Evolutionary conservation across 2,329 filamentous ascomycete genomes (phyloP).

Genomic region (Aspergillus pseudotamarii): DNA sequence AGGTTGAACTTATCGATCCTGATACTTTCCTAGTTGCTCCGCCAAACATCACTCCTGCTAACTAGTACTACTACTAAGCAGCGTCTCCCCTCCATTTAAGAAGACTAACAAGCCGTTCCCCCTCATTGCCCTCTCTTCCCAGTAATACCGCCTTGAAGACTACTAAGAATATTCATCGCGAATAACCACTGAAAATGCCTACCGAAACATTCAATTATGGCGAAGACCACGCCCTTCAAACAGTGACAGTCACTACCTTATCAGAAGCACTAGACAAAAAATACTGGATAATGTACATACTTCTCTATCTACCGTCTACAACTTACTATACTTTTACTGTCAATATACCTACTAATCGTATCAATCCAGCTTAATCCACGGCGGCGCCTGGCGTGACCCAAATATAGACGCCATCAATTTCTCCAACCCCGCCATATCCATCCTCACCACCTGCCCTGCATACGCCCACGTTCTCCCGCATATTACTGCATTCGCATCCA

Average conservation of each 20-base stretch:
- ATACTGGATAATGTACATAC: slow-evolving; percentile 42
- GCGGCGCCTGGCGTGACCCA: slow-evolving; percentile 54
- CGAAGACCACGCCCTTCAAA: slow-evolving; percentile 36
- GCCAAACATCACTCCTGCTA: neutral
- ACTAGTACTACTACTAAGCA: neutral
- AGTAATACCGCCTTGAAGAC: neutral
- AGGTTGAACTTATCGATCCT: neutral
- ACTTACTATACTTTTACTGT: neutral
- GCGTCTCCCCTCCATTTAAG: neutral
- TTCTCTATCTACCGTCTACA: slow-evolving; percentile 1
- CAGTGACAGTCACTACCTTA: slow-evolving; percentile 32
- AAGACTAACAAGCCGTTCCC: neutral
- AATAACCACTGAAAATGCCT: slow-evolving; percentile 6
- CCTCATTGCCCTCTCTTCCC: neutral
- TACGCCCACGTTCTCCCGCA: slow-evolving; percentile 17
- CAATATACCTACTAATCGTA: neutral
- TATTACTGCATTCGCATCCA: slow-evolving; percentile 48
- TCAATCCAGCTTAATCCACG: slow-evolving; percentile 48
- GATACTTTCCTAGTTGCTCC: neutral
- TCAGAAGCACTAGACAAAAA: slow-evolving; percentile 23
- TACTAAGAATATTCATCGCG: neutral
- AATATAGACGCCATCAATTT: slow-evolving; percentile 41
- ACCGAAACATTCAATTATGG: slow-evolving; percentile 31
- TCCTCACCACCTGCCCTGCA: slow-evolving; percentile 30
- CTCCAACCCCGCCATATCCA: slow-evolving; percentile 33